Conservation (phyloP, 371 early-diverging fungal genomes). For the Amoeboaphelidium protococcarum region DNA sequence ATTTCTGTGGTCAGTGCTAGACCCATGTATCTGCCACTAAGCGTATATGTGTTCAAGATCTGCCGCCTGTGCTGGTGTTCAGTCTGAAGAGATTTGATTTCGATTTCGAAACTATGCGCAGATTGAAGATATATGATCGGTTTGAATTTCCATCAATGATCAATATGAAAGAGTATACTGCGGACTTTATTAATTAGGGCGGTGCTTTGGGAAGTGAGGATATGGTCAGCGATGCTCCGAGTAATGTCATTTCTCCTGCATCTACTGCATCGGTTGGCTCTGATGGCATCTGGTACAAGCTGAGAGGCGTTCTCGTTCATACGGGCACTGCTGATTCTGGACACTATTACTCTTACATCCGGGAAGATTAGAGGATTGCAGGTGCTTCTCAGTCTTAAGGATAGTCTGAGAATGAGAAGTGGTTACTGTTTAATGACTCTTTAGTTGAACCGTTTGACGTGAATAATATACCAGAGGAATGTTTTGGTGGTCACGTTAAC, state of each 20-base stretch:
- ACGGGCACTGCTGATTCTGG: conserved; percentile 28
- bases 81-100: not conserved
- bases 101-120: not conserved
- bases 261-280: no score
- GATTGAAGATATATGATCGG: not conserved
- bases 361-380: no score
- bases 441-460: conserved; percentile 18
- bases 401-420: conserved; percentile 2
- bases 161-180: not conserved
- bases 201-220: not conserved
- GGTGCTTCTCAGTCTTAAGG: no score
- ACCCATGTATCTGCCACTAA: not conserved
- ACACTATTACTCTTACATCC: conserved; percentile 23
- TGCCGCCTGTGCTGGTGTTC: not conserved
- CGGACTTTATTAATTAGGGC: not conserved
- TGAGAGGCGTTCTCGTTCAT: conserved; percentile 21
- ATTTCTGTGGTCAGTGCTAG: not conserved
- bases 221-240: not conserved
- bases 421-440: conserved; percentile 25
- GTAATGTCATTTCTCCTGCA: no score
- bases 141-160: not conserved
- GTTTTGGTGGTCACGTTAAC: conserved; percentile 22
- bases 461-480: conserved; percentile 13
- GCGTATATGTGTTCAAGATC: not conserved
- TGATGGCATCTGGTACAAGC: no score